Base-by-base conservation (phyloP, 192 early-diverging fungal genomes). In the Coemansia sp. region DNA sequence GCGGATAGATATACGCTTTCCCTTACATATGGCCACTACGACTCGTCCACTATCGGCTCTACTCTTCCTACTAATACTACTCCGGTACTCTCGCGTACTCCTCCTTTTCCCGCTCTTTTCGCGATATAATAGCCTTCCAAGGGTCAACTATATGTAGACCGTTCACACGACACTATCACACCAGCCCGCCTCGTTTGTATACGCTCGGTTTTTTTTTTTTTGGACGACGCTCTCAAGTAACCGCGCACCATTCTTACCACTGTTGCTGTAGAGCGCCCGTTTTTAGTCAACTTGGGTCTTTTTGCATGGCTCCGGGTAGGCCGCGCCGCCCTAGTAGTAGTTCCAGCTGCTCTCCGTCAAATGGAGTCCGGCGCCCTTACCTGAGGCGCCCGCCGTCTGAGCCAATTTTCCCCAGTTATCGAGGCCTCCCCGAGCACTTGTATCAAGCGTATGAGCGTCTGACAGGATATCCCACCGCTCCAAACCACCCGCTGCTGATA, bases 391-490 rank as follows among this genome's bases (percentile, higher is more conserved):
- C 3, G 48, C 26, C 25, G 23, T 52, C 48, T 10, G 48, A 52
- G 48, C 13, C 48, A 52, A 26, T 4, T 52, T 3, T 52, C 0
- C 10, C 62, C 13, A 36, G 52, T 3, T 26, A 50, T 23, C 20
- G 69, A 18, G 66, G 77, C 1, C 43, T 80, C 5, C 77, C 77
- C 21, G 72, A 75, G 31, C 66, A 75, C 45, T 45, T 80, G 0
- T 75, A 68, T 35, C 28, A 62, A 5, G 36, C 72, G 9, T 63
- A 75, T 35, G 62, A 68, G 6, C 69, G 47, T 13, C 56, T 76
- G 3, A 38, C 52, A 3, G 60, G 50, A 25, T 38, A 43, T 35
- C 45, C 42, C 9, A 38, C 43, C 18, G 41, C 34, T 18, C 11
- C 43, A 4, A 36, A 41, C 18, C 35, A 42, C 1, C 65, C 68